These are phyloP conservation scores for Fusarium oxysporum DNA, from an alignment of 2,329 filamentous ascomycete genomes.

Conservation along the genomic window DNA sequence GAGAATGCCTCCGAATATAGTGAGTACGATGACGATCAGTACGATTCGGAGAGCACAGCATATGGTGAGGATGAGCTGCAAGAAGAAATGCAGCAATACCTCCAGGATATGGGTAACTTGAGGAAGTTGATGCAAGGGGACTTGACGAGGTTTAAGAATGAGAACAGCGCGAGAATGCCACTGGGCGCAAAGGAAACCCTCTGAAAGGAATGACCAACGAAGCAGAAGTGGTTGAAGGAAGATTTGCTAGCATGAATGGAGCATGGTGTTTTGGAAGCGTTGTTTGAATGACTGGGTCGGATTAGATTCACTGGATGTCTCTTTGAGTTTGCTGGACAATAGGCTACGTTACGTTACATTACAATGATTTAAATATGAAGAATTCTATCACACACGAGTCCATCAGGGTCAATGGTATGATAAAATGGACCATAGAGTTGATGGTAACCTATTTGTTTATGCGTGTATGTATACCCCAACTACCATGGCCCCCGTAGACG, in stretches of 20 bases:
- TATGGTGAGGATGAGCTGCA: conserved; percentile 75
- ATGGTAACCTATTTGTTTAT: neutral
- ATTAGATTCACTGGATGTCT: conserved; percentile 26
- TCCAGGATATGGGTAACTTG: conserved; percentile 83
- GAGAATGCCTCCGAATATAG: conserved; percentile 62
- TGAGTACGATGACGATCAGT: conserved; percentile 68
- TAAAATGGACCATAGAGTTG: neutral
- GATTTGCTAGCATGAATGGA: conserved; percentile 38
- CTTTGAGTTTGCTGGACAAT: conserved; percentile 27
- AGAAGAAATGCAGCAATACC: conserved; percentile 84
- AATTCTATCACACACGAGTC: neutral
- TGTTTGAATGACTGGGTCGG: conserved; percentile 28
- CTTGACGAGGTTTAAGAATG: conserved; percentile 73
- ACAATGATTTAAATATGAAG: conserved; percentile 9
- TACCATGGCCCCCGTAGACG: neutral
- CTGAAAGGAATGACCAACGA: conserved; percentile 30
- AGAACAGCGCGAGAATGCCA: conserved; percentile 67
- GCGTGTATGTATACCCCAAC: neutral
- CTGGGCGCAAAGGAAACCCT: conserved; percentile 59
- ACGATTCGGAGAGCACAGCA: conserved; percentile 59
- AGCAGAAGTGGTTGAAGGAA: neutral
- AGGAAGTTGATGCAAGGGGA: conserved; percentile 77
- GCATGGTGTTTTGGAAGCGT: conserved; percentile 48
- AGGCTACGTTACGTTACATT: conserved; percentile 20
- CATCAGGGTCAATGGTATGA: neutral